phyloP scores from a whole-genome alignment of 2,329 filamentous ascomycete genomes.

The Septoria petroselini region DNA sequence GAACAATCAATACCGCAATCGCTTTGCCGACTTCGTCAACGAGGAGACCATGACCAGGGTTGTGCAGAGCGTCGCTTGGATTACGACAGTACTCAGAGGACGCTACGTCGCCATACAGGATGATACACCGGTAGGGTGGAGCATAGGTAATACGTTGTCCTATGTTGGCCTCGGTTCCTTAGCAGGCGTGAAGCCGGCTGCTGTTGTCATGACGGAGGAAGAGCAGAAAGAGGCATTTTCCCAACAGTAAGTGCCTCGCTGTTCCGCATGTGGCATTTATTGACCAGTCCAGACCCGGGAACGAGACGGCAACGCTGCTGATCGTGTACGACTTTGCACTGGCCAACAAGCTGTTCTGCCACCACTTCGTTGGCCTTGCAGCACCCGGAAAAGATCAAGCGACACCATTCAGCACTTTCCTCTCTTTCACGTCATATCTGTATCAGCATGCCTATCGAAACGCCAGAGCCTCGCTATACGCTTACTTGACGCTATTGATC shows the following conservation, averaged over 20 bases:
- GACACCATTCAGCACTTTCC: slow-evolving; percentile 67
- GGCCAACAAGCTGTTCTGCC: slow-evolving; percentile 92
- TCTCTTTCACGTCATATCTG: slow-evolving; percentile 89
- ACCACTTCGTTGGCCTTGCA: slow-evolving; percentile 65
- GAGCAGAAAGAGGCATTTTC: slow-evolving; percentile 79
- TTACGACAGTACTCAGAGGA: slow-evolving; percentile 65
- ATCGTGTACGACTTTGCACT: slow-evolving; percentile 90
- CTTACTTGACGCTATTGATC: slow-evolving; percentile 79
- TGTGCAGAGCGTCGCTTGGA: slow-evolving; percentile 69
- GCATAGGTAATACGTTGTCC: slow-evolving; percentile 71
- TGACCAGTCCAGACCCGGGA: slow-evolving; percentile 62
- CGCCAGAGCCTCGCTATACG: slow-evolving; percentile 72
- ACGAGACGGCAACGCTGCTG: slow-evolving; percentile 75
- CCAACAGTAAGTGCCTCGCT: slow-evolving; percentile 59
- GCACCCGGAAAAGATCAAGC: slow-evolving; percentile 36
- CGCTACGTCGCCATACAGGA: slow-evolving; percentile 85
- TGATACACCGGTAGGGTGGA: slow-evolving; percentile 88
- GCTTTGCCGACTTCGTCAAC: slow-evolving; percentile 93
- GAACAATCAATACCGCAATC: slow-evolving; percentile 90
- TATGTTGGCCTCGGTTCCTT: slow-evolving; percentile 82
- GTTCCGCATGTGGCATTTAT: neutral
- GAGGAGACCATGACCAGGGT: slow-evolving; percentile 81
- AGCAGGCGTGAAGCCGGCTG: slow-evolving; percentile 58
- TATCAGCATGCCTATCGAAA: slow-evolving; percentile 91
- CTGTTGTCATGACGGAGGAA: slow-evolving; percentile 66